Conservation (phyloP, 495 filamentous ascomycete genomes). For the Corynascus novoguineensis region DNA sequence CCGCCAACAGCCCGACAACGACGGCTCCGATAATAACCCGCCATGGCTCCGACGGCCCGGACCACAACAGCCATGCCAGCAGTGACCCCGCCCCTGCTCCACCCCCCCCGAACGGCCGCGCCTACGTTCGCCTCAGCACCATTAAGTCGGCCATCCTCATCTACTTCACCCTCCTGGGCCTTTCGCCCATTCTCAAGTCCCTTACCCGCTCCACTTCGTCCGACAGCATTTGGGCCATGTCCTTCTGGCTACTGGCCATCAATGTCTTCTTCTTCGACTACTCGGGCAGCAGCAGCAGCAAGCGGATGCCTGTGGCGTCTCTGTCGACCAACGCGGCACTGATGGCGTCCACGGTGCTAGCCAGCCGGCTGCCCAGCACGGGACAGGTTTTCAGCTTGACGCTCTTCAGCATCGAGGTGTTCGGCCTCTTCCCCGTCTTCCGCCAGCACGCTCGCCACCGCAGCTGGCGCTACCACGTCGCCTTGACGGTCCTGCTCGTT, state of each 20-base stretch:
- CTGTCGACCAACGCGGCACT: conserved; percentile 91
- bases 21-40: conserved; percentile 7
- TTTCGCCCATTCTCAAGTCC: conserved; percentile 91
- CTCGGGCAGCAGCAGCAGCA: conserved; percentile 42
- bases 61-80: too few relatives aligned
- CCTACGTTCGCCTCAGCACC: conserved; percentile 39
- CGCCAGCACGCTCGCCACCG: conserved; percentile 76
- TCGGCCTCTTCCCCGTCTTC: conserved; percentile 94
- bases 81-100: neutral
- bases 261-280: conserved; percentile 99
- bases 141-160: conserved; percentile 90
- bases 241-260: conserved; percentile 84
- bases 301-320: conserved; percentile 63
- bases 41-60: conserved; percentile 9
- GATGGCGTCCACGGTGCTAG: conserved; percentile 82
- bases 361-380: conserved; percentile 77
- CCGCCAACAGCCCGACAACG: conserved; percentile 21
- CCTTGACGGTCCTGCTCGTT: conserved; percentile 73
- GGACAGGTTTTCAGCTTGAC: conserved; percentile 94
- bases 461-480: conserved; percentile 76
- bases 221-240: conserved; percentile 96
- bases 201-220: conserved; percentile 82
- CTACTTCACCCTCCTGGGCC: conserved; percentile 81
- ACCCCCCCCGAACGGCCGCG: conserved; percentile 19
- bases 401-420: conserved; percentile 93